phyloP scores from a whole-genome alignment of 768 basidiomycete species.

The Trametes cinnabarina region DNA sequence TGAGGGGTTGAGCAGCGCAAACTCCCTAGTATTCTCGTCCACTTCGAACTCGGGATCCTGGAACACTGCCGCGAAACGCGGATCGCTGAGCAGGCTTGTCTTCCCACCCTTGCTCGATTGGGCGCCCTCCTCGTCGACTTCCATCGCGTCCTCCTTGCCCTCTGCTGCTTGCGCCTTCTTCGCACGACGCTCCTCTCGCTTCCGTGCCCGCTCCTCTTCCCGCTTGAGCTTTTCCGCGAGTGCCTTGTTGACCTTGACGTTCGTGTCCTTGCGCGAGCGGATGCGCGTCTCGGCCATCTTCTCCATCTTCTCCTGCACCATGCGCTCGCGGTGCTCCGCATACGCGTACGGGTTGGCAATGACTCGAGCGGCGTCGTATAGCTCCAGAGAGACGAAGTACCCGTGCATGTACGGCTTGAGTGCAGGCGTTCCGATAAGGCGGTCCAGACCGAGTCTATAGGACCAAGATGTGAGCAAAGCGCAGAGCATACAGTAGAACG shows the following conservation, averaged over 20 bases:
- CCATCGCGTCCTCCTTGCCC: constrained; percentile 32
- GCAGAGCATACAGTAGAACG: background rate
- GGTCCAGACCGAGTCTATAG: constrained; percentile 84
- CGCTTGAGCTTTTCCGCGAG: constrained; percentile 81
- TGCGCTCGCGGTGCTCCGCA: constrained; percentile 87
- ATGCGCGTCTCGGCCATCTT: constrained; percentile 93
- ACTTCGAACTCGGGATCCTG: constrained; percentile 90
- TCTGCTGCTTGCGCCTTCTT: constrained; percentile 43
- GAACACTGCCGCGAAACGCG: constrained; percentile 88
- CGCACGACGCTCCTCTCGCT: constrained; percentile 44
- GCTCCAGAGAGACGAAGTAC: constrained; percentile 93
- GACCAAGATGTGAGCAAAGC: background rate
- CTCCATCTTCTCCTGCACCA: constrained; percentile 86
- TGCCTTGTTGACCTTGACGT: constrained; percentile 77
- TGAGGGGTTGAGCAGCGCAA: constrained; percentile 90
- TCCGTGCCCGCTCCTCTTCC: constrained; percentile 60
- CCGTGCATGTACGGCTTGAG: constrained; percentile 99
- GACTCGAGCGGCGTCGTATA: constrained; percentile 93
- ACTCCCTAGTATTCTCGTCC: constrained; percentile 86
- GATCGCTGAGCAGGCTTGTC: constrained; percentile 70
- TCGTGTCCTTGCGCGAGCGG: constrained; percentile 67
- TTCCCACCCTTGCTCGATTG: constrained; percentile 30
- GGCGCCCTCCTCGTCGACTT: constrained; percentile 30
- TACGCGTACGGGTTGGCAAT: constrained; percentile 97
- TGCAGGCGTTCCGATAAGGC: constrained; percentile 89